Base-by-base conservation (phyloP, 805 yeast genomes). In the Nadsonia fulvescens region DNA sequence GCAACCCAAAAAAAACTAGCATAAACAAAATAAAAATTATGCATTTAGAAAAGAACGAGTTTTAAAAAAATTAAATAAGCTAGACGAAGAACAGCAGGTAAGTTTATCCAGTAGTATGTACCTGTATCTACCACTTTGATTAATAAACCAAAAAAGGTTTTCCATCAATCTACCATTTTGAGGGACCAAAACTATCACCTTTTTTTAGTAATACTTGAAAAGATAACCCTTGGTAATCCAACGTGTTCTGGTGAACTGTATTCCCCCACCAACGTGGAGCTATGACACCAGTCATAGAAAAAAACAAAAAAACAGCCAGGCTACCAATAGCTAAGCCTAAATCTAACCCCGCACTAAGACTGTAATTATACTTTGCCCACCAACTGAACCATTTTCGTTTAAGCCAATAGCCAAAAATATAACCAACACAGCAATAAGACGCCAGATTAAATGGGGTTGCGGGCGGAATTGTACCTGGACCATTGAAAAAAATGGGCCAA, bases 311-410 rank as follows among this genome's bases (percentile, higher is more conserved):
- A 7, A 73, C 61, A 14, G 70, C 32, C 27, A 73, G 49, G 3
- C 73, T 62, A 14, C 74, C 61, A 35, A 69, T 56, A 1, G 79
- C 78, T 8, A 72, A 60, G 1, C 79, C 79, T 5, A 74, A 63
- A 23, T 71, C 71, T 13, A 74, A 44, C 2, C 69, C 82, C 12
- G 75, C 68, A 10, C 76, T 63, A 28, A 74, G 48, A 4, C 71
- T 61, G 41, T 70, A 72, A 43, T 71, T 72, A 46, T 74, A 74
- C 45, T 71, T 73, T 20, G 71, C 70, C 82, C 83, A 74, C 83
- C 82, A 74, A 24, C 58, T 50, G 25, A 64, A 52, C 49, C 65
- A 70, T 32, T 56, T 53, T 25, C 64, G 56, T 32, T 66, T 67
- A 31, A 73, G 49, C 38, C 56, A 55, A 47, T 58, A 67, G 52